Evolutionary conservation across 2,329 filamentous ascomycete species (phyloP).

Genomic region (Ophiostoma fasciatum): DNA sequence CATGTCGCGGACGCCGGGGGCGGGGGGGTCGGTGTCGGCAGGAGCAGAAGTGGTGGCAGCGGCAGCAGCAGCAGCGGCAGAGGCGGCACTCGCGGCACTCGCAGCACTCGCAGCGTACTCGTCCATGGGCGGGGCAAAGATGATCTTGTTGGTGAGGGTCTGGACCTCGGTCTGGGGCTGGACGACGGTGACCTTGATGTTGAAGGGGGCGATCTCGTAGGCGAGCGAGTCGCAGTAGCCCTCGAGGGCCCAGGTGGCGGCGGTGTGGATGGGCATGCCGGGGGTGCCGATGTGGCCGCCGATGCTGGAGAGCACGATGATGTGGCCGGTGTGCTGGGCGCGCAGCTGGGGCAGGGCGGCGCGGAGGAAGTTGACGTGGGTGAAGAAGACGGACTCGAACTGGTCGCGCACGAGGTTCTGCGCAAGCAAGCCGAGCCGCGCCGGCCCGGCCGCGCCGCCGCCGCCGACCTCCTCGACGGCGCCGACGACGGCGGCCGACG

Average conservation of each 20-base stretch:
- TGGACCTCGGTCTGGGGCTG: conserved; percentile 91
- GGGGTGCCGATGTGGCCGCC: conserved; percentile 89
- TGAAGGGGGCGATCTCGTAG: conserved; percentile 94
- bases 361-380: conserved; percentile 91
- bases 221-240: conserved; percentile 91
- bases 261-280: conserved; percentile 79
- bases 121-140: conserved; percentile 62
- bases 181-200: conserved; percentile 89
- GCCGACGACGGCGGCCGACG: conserved; percentile 77
- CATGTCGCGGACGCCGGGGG: conserved; percentile 72
- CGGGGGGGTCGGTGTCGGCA: conserved; percentile 18
- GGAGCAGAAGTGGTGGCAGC: conserved; percentile 50
- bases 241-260: conserved; percentile 87
- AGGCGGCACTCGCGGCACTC: too few species aligned
- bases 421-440: conserved; percentile 38
- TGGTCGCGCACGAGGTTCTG: conserved; percentile 74
- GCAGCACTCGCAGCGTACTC: conserved; percentile 22
- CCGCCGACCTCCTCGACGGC: conserved; percentile 70
- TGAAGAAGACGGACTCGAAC: conserved; percentile 91
- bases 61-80: conserved; percentile 41
- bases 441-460: background rate
- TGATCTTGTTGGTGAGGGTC: conserved; percentile 73
- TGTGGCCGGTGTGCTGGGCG: conserved; percentile 68
- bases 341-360: conserved; percentile 69
- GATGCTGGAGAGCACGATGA: conserved; percentile 79